Evolutionary conservation across 2,329 filamentous ascomycete genomes (phyloP).

Genomic region (Pezicula neosporulosa): DNA sequence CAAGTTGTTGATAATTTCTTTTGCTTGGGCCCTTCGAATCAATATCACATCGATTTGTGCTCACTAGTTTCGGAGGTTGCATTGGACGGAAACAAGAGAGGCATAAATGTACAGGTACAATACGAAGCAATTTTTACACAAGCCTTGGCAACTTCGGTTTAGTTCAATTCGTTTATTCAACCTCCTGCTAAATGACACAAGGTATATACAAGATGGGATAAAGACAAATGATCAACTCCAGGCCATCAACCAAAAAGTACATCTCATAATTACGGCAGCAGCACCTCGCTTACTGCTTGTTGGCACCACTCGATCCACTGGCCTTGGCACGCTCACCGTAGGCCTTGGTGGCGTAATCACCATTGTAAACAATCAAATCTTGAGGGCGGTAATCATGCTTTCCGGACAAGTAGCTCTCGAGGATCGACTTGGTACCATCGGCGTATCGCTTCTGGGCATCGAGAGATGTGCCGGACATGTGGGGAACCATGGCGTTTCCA

Average conservation of each 20-base stretch:
- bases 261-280: too few species aligned
- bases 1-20: too few species aligned
- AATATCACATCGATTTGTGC: too few species aligned
- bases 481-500: slow-evolving; percentile 97
- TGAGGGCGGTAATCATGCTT: slow-evolving; percentile 83
- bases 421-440: slow-evolving; percentile 81
- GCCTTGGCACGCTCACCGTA: slow-evolving; percentile 26
- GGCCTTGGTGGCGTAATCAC: slow-evolving; percentile 89
- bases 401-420: slow-evolving; percentile 86
- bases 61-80: too few species aligned
- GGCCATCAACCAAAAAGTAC: too few species aligned
- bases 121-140: neutral
- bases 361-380: slow-evolving; percentile 86
- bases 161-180: too few species aligned
- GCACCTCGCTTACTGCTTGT: neutral
- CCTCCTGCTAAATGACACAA: too few species aligned
- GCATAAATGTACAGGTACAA: neutral
- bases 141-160: neutral
- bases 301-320: neutral
- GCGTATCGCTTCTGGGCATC: slow-evolving; percentile 95
- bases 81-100: neutral
- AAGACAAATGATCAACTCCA: too few species aligned
- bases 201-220: too few species aligned
- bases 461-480: slow-evolving; percentile 99
- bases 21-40: too few species aligned